Evolutionary conservation across 768 basidiomycete genomes (phyloP).

Genomic region (Clavaria fumosa): DNA sequence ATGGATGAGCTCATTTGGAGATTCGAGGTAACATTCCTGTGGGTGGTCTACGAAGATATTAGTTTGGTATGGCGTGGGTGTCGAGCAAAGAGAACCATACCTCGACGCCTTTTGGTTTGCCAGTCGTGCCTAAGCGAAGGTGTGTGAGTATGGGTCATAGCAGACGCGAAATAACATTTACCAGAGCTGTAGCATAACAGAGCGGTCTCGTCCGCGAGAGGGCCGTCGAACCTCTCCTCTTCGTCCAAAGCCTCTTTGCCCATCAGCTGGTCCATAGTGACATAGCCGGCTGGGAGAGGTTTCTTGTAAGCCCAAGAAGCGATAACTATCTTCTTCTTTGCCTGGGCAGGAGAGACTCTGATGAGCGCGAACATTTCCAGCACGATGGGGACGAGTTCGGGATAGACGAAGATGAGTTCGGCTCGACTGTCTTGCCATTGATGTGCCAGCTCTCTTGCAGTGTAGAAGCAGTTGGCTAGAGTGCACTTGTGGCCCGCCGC

Average conservation of each 20-base stretch:
- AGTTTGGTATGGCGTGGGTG: not conserved
- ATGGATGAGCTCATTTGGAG: slow-evolving; percentile 24
- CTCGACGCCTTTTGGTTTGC: slow-evolving; percentile 36
- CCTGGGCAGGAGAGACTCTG: not conserved
- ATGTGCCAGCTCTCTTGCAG: slow-evolving; percentile 34
- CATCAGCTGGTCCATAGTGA: slow-evolving; percentile 11
- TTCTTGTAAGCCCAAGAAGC: slow-evolving; percentile 6
- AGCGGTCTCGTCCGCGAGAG: slow-evolving; percentile 11
- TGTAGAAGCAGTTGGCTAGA: slow-evolving; percentile 40
- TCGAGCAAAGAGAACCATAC: slow-evolving; percentile 2
- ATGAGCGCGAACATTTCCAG: slow-evolving; percentile 13
- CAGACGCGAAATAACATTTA: too few relatives aligned
- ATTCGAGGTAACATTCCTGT: slow-evolving; percentile 33
- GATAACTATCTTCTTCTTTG: slow-evolving; percentile 7
- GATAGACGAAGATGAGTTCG: slow-evolving; percentile 7
- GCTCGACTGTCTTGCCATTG: slow-evolving; percentile 36
- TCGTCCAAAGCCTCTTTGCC: slow-evolving; percentile 6
- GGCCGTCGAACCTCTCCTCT: slow-evolving; percentile 15
- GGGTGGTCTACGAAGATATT: slow-evolving; percentile 23
- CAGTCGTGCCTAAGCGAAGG: too few relatives aligned
- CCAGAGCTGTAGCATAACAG: slow-evolving; percentile 24
- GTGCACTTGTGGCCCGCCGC: slow-evolving; percentile 39
- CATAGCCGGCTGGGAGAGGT: slow-evolving; percentile 1
- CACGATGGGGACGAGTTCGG: slow-evolving; percentile 7
- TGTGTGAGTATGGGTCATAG: too few relatives aligned